Evolutionary conservation across 495 filamentous ascomycete genomes (phyloP), one percentile per base, ranked within the genome.

Genomic region (Penicillium subrubescens): DNA sequence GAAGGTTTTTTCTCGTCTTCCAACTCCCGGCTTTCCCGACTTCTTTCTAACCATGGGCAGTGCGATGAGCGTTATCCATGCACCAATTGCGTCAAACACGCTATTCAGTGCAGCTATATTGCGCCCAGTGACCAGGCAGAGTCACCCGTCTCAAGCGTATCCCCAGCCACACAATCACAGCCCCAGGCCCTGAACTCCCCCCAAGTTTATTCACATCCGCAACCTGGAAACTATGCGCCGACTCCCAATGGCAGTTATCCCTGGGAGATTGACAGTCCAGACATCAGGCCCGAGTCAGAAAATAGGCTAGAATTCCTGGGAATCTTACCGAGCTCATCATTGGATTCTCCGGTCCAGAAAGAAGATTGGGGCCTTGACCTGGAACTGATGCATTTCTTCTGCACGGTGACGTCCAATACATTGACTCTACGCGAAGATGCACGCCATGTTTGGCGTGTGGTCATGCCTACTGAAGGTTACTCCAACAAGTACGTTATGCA

Each of bases 401-500:
- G 64, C 25, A 73, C 72, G 1, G 62, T 70, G 35, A 73, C 71
- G 17, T 76, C 68, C 65, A 69, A 65, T 27, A 66, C 67, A 1
- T 33, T 78, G 11, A 58, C 69, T 7, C 8, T 59, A 8, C 68
- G 72, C 21, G 69, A 68, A 46, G 69, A 73, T 54, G 62, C 56
- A 25, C 66, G 69, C 10, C 57, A 71, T 39, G 67, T 81, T 23
- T 82, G 79, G 74, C 71, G 69, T 11, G 57, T 66, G 8, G 62
- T 73, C 25, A 64, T 77, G 0, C 77, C 77, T 2, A 71, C 73
- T 8, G 71, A 79, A 37, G 79, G 73, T 6, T 76, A 79, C 52
- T 37, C 67, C 1, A 75, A 79, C 51, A 66, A 67, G 19, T 81
- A 77, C 57, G 57, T 81, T 21, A 77, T 80, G 75, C 75, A 80